phyloP scores from a whole-genome alignment of 2,329 filamentous ascomycete species.

The Monilinia fructicola region DNA sequence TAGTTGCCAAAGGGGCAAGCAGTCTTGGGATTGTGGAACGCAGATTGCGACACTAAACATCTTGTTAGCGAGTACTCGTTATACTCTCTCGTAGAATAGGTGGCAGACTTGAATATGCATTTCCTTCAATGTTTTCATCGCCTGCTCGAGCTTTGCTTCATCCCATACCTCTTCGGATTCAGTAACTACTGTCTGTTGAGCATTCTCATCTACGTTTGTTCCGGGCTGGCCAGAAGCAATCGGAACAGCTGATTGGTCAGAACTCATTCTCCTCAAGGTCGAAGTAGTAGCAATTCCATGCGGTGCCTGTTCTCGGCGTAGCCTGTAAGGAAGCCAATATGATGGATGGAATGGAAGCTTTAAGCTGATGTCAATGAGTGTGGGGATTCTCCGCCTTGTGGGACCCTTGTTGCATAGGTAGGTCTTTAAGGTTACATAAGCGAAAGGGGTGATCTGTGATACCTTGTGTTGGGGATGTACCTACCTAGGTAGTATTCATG shows the following conservation, averaged over 20 bases:
- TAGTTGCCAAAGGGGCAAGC: conserved; percentile 52
- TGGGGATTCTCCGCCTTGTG: conserved; percentile 16
- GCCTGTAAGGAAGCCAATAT: neutral
- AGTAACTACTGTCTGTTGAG: conserved; percentile 10
- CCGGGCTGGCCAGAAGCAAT: neutral
- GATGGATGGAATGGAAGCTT: conserved; percentile 8
- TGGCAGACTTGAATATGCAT: conserved; percentile 42
- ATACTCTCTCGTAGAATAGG: neutral
- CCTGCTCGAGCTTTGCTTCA: conserved; percentile 39
- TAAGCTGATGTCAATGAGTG: conserved; percentile 12
- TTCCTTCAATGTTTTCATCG: conserved; percentile 40
- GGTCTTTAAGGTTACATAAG: neutral
- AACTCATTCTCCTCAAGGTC: conserved; percentile 14
- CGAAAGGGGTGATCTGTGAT: neutral
- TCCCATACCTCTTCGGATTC: conserved; percentile 37
- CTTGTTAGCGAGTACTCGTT: conserved; percentile 2
- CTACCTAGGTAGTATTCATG: no score
- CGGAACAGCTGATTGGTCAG: conserved; percentile 7
- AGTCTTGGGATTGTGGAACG: conserved; percentile 52
- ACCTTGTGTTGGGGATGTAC: neutral
- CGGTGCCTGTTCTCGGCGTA: conserved; percentile 5
- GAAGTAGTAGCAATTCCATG: conserved; percentile 6
- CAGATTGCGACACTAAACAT: conserved; percentile 48
- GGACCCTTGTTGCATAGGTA: conserved; percentile 13
- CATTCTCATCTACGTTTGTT: neutral